Evolutionary conservation across 768 basidiomycete genomes (phyloP).

Genomic region (Gyrodon lividus): DNA sequence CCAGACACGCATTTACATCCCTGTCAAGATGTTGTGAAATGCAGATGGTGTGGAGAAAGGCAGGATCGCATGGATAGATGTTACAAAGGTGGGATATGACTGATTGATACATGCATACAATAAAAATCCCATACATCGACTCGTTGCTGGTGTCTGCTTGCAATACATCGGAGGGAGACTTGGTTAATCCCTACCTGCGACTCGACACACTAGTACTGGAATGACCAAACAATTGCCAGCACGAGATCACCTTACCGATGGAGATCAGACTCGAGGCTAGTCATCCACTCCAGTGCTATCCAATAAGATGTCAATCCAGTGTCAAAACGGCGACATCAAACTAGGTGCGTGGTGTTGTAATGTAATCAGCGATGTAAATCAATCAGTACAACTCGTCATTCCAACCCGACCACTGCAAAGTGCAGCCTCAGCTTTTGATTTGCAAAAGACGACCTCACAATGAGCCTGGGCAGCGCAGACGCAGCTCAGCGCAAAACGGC

Average conservation of each 20-base stretch:
- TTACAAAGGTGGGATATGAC: neutral
- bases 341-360: neutral
- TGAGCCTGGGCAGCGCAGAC: neutral
- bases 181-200: neutral
- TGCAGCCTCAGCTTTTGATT: neutral
- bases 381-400: neutral
- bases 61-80: neutral
- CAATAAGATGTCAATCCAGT: neutral
- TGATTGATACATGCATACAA: neutral
- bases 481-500: neutral
- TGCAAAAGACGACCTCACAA: neutral
- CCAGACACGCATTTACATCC: neutral
- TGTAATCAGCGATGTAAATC: neutral
- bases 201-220: conserved; percentile 4
- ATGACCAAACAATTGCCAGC: neutral
- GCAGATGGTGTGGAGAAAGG: neutral
- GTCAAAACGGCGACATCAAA: neutral
- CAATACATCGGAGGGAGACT: neutral
- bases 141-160: neutral
- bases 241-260: neutral
- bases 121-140: neutral
- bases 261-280: neutral
- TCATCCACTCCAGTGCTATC: neutral
- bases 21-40: neutral
- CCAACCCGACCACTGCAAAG: neutral